These are phyloP conservation scores for Cordyceps pruinosa DNA, from an alignment of 2,329 filamentous ascomycete species.

Conservation along the genomic window DNA sequence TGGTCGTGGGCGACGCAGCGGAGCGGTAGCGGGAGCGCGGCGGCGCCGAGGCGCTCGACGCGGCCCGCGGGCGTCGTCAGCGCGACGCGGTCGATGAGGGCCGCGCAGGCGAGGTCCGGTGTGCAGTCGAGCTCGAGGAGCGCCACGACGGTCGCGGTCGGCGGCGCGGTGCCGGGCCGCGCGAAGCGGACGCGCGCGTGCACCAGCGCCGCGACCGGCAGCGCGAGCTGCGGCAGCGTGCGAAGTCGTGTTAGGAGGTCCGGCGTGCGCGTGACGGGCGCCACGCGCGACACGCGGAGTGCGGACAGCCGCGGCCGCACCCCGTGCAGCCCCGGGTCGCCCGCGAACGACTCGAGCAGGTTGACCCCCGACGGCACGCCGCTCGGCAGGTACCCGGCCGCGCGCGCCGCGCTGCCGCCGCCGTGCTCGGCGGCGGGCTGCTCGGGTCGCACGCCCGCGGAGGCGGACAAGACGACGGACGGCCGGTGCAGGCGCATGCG, in stretches of 20 bases:
- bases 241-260: conserved; percentile 58
- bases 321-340: conserved; percentile 56
- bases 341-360: conserved; percentile 65
- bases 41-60: conserved; percentile 46
- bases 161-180: conserved; percentile 50
- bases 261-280: conserved; percentile 56
- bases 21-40: conserved; percentile 46
- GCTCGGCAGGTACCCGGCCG: conserved; percentile 61
- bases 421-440: conserved; percentile 18
- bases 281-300: conserved; percentile 65
- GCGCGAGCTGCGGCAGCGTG: conserved; percentile 54
- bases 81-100: conserved; percentile 53
- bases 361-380: conserved; percentile 65
- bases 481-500: conserved; percentile 60
- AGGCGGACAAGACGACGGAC: conserved; percentile 56
- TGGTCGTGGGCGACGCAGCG: conserved; percentile 66
- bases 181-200: conserved; percentile 70
- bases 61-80: conserved; percentile 51
- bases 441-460: conserved; percentile 52
- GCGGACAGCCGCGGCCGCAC: conserved; percentile 63
- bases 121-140: conserved; percentile 70
- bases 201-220: conserved; percentile 60
- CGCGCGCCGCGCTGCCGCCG: conserved; percentile 18
- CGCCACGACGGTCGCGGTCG: conserved; percentile 57
- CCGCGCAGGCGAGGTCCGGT: conserved; percentile 58